These are phyloP conservation scores for Neurospora cerealis DNA, from an alignment of 495 filamentous ascomycete genomes.

Conservation along the genomic window DNA sequence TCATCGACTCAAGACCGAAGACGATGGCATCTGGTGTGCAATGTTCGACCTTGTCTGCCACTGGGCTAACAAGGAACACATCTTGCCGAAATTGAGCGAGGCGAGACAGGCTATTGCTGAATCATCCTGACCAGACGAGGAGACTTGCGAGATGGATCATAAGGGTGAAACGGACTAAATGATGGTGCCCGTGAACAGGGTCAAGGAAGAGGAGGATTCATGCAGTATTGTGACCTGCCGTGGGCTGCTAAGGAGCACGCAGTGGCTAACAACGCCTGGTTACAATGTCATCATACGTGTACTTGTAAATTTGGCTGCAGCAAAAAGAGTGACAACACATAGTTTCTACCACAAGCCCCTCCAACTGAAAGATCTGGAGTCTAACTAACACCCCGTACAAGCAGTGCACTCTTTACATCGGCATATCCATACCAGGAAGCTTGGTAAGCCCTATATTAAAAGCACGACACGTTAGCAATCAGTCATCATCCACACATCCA, in stretches of 20 bases:
- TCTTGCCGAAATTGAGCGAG: background rate
- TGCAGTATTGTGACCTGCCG: background rate
- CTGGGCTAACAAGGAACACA: background rate
- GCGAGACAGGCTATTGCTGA: background rate
- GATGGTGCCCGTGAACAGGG: background rate
- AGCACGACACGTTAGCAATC: background rate
- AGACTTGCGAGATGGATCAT: background rate
- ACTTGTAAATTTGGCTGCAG: background rate
- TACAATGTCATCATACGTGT: background rate
- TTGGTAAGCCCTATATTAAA: constrained; percentile 12
- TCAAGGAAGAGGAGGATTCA: background rate
- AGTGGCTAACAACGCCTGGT: too few relatives aligned
- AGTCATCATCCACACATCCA: too few relatives aligned
- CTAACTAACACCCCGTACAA: background rate
- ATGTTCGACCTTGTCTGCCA: background rate
- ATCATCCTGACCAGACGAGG: background rate
- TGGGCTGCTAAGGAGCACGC: background rate
- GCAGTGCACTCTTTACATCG: constrained; percentile 1
- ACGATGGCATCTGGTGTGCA: background rate
- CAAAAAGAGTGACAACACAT: background rate
- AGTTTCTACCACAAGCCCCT: background rate
- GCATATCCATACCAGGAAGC: constrained; percentile 14
- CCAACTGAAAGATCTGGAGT: background rate
- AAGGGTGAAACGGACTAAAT: background rate
- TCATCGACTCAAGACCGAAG: background rate